A percentile compares a stretch with the other conserved stretches of the same genome.
Conservation (phyloP, 1,284 basidiomycete species). For the Microbotryomycetes sp. region DNA sequence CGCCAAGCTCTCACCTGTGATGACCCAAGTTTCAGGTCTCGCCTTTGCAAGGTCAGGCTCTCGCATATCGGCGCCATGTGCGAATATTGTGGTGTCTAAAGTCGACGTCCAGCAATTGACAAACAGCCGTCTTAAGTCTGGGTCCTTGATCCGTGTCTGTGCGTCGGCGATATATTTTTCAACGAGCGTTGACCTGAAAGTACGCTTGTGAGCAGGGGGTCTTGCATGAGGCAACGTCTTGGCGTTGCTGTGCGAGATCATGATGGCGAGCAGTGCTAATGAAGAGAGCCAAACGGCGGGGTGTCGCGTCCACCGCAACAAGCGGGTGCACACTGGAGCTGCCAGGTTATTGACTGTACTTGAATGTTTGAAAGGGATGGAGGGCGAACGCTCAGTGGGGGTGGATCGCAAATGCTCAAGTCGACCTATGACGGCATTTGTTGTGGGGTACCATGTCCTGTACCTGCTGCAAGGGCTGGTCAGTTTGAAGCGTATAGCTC, state of each 20-base stretch:
- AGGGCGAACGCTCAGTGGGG: no score
- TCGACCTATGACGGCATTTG: no score
- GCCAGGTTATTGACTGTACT: no score
- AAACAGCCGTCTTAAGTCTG: not conserved
- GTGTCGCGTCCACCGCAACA: not conserved
- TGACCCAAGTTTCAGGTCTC: slow-evolving; percentile 3
- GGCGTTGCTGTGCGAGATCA: not conserved
- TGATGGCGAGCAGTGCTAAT: not conserved
- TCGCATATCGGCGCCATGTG: not conserved
- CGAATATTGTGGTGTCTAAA: slow-evolving; percentile 4
- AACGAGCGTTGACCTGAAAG: not conserved
- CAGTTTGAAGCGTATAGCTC: no score
- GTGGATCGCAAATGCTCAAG: no score
- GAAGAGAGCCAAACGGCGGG: not conserved
- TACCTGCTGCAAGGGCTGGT: no score
- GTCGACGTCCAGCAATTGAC: slow-evolving; percentile 1
- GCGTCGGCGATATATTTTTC: not conserved
- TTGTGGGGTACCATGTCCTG: no score
- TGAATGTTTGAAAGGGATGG: no score
- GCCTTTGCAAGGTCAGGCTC: not conserved
- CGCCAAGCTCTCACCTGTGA: slow-evolving; percentile 1
- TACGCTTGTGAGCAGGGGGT: not conserved
- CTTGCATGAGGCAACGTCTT: not conserved
- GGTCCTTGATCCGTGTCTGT: not conserved
- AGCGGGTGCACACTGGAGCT: no score